Evolutionary conservation across 2,329 filamentous ascomycete genomes (phyloP), one percentile per base, ranked within the genome.

Genomic region (Teratosphaeria pseudoeucalypti): DNA sequence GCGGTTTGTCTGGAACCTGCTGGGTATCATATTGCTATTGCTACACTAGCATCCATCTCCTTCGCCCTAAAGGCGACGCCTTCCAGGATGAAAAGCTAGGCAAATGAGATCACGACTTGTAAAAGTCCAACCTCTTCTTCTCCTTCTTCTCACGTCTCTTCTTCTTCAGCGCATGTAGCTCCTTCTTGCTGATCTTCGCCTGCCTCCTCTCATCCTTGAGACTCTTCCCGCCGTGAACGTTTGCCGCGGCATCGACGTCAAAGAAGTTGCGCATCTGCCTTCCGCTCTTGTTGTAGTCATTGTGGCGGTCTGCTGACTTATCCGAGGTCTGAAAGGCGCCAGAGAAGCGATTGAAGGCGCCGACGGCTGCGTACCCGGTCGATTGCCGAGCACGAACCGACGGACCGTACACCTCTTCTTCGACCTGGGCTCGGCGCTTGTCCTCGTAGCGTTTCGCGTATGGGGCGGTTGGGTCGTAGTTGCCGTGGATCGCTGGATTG

Each of bases 221-320:
- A 70, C 92, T 96, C 60, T 87, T 84, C 1, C 94, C 94, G 67
- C 96, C 87, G 70, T 99, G 92, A 60, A 84, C 84, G 71, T 95
- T 96, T 4, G 92, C 92, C 2, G 91, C 92, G 4, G 91, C 89
- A 73, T 97, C 92, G 52, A 96, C 92, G 71, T 99, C 92, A 73
- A 97, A 99, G 76, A 87, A 97, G 49, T 91, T 89, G 70, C 89
- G 89, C 88, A 97, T 88, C 77, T 97, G 94, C 53, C 94, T 82
- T 57, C 80, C 81, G 61, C 87, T 87, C 79, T 96, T 96, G 70
- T 90, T 88, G 71, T 95, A 90, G 69, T 96, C 91, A 66, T 85
- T 88, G 77, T 92, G 88, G 57, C 86, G 83, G 57, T 94, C 90
- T 1, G 89, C 84, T 2, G 82, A 86, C 63, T 86, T 78, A 11